Percentiles rank a stretch among this genome's conserved stretches.
These are phyloP conservation scores for Globisporangium nagaii DNA, from an alignment of 352 stramenopile genomes.

Conservation along the genomic window DNA sequence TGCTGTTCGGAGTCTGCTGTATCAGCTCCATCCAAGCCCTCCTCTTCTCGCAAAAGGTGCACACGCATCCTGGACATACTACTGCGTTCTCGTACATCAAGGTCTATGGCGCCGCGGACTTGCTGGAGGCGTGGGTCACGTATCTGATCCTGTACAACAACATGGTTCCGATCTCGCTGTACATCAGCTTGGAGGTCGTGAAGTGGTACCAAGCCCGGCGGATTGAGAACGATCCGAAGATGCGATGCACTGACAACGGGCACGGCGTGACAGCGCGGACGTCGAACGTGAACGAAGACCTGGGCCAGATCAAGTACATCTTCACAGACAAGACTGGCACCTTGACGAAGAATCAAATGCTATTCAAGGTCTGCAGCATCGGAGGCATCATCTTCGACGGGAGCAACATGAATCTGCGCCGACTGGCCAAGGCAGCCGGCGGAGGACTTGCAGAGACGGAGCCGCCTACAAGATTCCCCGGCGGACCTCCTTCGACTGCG, in stretches of 20 bases:
- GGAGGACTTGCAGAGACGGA: slow-evolving; percentile 12
- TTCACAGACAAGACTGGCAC: slow-evolving; percentile 99
- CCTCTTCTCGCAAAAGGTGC: slow-evolving; percentile 34
- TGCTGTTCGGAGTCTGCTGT: slow-evolving; percentile 65
- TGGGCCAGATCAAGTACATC: slow-evolving; percentile 98
- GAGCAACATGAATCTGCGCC: slow-evolving; percentile 46
- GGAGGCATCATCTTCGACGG: slow-evolving; percentile 88
- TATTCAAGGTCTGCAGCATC: slow-evolving; percentile 93
- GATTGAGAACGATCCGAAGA: slow-evolving; percentile 84
- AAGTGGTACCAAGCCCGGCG: slow-evolving; percentile 94
- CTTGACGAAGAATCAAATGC: slow-evolving; percentile 99
- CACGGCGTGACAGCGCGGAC: slow-evolving; percentile 83
- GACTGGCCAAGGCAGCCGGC: slow-evolving; percentile 23
- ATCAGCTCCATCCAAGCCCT: slow-evolving; percentile 61
- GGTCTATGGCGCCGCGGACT: slow-evolving; percentile 25
- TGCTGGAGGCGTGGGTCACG: slow-evolving; percentile 68
- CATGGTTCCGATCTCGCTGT: slow-evolving; percentile 96
- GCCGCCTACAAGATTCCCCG: background rate
- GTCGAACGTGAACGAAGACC: slow-evolving; percentile 93
- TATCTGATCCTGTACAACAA: slow-evolving; percentile 88
- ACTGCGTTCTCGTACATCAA: slow-evolving; percentile 25
- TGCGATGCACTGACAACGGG: slow-evolving; percentile 44
- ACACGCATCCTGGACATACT: slow-evolving; percentile 14
- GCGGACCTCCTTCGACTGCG: background rate
- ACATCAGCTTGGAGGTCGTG: slow-evolving; percentile 96